phyloP scores from a whole-genome alignment of 2,329 filamentous ascomycete genomes.

The Aspergillus aculeatus region DNA sequence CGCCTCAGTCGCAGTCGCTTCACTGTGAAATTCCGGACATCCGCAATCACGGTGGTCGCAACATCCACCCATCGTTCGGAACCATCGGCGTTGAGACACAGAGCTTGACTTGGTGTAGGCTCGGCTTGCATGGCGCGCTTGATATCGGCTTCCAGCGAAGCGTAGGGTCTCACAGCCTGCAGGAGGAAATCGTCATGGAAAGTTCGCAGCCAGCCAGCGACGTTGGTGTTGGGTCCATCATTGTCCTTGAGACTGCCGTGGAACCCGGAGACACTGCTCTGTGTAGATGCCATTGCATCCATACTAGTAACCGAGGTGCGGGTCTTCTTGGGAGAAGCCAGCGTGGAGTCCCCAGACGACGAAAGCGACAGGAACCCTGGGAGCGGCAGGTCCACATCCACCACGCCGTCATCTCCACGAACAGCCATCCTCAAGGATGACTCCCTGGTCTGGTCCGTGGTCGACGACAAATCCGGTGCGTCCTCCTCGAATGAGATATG shows the following conservation, averaged over 20 bases:
- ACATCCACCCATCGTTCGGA: slow-evolving; percentile 56
- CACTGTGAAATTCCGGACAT: slow-evolving; percentile 54
- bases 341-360: slow-evolving; percentile 46
- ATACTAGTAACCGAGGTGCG: slow-evolving; percentile 53
- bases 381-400: slow-evolving; percentile 59
- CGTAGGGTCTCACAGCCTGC: slow-evolving; percentile 58
- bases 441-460: slow-evolving; percentile 37
- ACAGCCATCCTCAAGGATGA: slow-evolving; percentile 54
- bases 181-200: slow-evolving; percentile 61
- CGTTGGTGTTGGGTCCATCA: slow-evolving; percentile 53
- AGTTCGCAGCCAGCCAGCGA: slow-evolving; percentile 57
- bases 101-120: slow-evolving; percentile 43
- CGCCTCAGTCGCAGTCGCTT: slow-evolving; percentile 57
- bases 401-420: slow-evolving; percentile 59
- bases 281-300: slow-evolving; percentile 48
- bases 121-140: slow-evolving; percentile 58
- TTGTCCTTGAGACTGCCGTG: slow-evolving; percentile 32
- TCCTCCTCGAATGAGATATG: slow-evolving; percentile 22
- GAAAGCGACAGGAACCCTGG: slow-evolving; percentile 51
- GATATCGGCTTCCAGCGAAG: slow-evolving; percentile 53
- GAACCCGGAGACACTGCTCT: slow-evolving; percentile 41
- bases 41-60: slow-evolving; percentile 57
- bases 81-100: slow-evolving; percentile 33
- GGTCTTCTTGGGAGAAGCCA: slow-evolving; percentile 44
- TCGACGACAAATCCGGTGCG: slow-evolving; percentile 29